Base-by-base conservation (phyloP, 306 rosid species). In the Prinsepia uniflora region DNA sequence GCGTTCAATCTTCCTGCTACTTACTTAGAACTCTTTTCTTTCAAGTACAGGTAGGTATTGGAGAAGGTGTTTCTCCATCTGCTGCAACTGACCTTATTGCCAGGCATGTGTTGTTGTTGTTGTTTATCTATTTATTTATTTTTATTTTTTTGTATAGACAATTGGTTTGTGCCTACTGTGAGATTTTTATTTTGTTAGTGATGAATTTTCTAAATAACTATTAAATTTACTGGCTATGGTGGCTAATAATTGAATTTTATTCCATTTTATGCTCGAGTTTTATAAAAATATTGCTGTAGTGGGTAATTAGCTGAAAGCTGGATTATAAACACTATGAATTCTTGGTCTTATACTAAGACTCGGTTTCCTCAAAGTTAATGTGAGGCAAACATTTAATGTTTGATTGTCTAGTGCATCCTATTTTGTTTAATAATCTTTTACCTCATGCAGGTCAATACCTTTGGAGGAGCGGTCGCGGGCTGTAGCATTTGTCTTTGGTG, bases 11-110 rank as follows among this genome's bases (percentile, higher is more conserved):
- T 75, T 66, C 39, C 22, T 52, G 63, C 22, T 48, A 72, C 47
- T 56, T 61, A 70, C 47, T 82, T 63, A 72, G 79, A 42, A 67
- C 22, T 76, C 71, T 44, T 59, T 67, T 43, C 14, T 81, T 74
- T 55, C 59, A 71, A 74, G 43, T 79, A 36, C 82, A 94, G 99
- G 99, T 94, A 81, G 99, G 99, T 59, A 91, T 94, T 55, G 99
- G 99, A n/a, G 99, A 94, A 86, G 99, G 97, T 11, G 96, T 94
- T 83, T 94, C 99, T 73, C 99, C 99, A n/a, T 89, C 97, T 5
- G 95, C 99, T 63, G 99, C 99, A 75, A 94, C 97, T 18, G 97
- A 94, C 83, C 88, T 94, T 60, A 94, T 94, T 71, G 99, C 97
- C 87, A 94, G 97, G 97, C 91, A 91, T 76, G 97, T 87, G 60